Evolutionary conservation across 108 stramenopile species (phyloP).

Genomic region (Discostella pseudostelligera): DNA sequence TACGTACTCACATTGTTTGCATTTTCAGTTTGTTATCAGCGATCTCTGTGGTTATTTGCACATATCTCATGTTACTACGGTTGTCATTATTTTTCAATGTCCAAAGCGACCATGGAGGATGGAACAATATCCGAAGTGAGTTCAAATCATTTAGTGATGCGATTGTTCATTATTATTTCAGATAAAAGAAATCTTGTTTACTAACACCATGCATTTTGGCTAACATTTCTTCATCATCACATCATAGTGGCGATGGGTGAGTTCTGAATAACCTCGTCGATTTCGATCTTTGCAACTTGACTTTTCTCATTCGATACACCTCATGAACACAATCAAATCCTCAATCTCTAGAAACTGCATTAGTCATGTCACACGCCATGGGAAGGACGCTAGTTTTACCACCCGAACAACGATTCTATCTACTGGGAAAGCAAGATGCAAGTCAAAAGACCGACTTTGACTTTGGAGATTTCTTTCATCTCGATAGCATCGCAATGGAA

Average conservation of each 20-base stretch:
- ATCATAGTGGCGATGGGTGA: background rate
- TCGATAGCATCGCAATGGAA: slow-evolving; percentile 73
- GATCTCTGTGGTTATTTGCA: no score
- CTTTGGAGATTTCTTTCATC: slow-evolving; percentile 80
- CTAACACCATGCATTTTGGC: background rate
- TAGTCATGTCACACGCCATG: slow-evolving; percentile 83
- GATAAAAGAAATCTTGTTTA: no score
- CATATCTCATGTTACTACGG: no score
- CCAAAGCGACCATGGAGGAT: slow-evolving; percentile 40
- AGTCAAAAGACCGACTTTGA: slow-evolving; percentile 63
- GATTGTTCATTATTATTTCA: background rate
- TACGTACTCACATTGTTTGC: background rate
- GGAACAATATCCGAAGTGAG: slow-evolving; percentile 53
- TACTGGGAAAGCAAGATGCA: slow-evolving; percentile 41
- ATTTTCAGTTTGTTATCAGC: no score
- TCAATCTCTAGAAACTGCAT: slow-evolving; percentile 72
- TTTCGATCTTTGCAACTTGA: no score
- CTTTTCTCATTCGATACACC: slow-evolving; percentile 12
- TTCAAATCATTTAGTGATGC: slow-evolving; percentile 14
- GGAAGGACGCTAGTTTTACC: slow-evolving; percentile 93
- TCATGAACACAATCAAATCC: slow-evolving; percentile 8
- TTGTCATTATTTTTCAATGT: no score
- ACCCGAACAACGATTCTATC: slow-evolving; percentile 57
- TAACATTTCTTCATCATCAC: background rate
- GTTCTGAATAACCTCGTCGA: no score